Evolutionary conservation across 2,329 filamentous ascomycete species (phyloP).

Genomic region (Aciculosporium take): DNA sequence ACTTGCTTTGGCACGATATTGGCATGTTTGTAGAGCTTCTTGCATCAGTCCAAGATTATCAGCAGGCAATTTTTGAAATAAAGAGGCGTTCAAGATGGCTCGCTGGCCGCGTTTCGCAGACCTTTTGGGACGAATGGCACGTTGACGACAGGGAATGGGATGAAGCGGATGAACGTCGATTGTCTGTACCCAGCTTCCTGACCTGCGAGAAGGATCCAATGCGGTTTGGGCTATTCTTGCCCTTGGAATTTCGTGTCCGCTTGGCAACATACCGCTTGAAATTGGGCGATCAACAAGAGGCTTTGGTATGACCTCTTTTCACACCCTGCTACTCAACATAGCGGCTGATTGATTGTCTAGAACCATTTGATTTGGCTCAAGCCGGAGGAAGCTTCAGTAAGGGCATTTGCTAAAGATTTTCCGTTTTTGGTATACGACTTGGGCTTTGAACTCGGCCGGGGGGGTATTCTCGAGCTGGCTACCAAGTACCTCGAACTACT

Average conservation of each 20-base stretch:
- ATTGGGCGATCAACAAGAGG: slow-evolving; percentile 55
- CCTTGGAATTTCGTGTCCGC: slow-evolving; percentile 70
- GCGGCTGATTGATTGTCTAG: slow-evolving; percentile 20
- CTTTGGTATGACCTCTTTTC: slow-evolving; percentile 42
- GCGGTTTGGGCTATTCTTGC: slow-evolving; percentile 59
- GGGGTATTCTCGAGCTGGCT: slow-evolving; percentile 22
- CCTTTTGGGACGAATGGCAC: slow-evolving; percentile 58
- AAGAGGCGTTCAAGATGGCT: slow-evolving; percentile 70
- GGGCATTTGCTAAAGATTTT: slow-evolving; percentile 45
- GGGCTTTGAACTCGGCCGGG: slow-evolving; percentile 28
- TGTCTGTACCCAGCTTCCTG: slow-evolving; percentile 45
- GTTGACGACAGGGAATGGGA: slow-evolving; percentile 88
- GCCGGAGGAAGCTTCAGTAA: slow-evolving; percentile 37
- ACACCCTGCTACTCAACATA: background rate
- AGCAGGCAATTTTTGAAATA: slow-evolving; percentile 52
- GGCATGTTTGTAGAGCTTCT: slow-evolving; percentile 77
- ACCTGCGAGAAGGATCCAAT: slow-evolving; percentile 35
- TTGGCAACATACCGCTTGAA: slow-evolving; percentile 72
- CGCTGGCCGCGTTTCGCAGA: slow-evolving; percentile 58
- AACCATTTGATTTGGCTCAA: slow-evolving; percentile 57
- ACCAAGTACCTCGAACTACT: slow-evolving; percentile 44
- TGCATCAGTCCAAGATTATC: slow-evolving; percentile 46
- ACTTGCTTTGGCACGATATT: slow-evolving; percentile 62
- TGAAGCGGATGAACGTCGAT: slow-evolving; percentile 52
- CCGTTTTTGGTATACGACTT: slow-evolving; percentile 66